Percentiles rank a stretch among this genome's conserved stretches.
Evolutionary conservation across 805 yeast species (phyloP).

Genomic region (Wickerhamiella shivajii): DNA sequence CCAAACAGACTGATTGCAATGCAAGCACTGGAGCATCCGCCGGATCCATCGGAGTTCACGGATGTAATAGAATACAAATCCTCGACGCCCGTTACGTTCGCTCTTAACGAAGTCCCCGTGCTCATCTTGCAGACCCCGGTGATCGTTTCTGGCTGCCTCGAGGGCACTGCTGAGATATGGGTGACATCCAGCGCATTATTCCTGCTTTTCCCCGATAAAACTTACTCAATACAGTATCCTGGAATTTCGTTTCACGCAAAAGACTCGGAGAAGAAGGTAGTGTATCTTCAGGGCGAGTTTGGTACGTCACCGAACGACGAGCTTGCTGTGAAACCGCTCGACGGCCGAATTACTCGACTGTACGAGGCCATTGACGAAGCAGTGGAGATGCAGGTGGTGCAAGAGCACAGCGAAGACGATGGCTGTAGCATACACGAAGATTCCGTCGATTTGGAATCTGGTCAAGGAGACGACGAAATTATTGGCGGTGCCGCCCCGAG

Average conservation of each 20-base stretch:
- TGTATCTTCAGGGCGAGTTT: constrained; percentile 17
- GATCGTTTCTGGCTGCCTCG: constrained; percentile 5
- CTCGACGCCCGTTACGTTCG: constrained; percentile 23
- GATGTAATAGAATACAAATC: constrained; percentile 21
- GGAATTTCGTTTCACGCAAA: constrained; percentile 20
- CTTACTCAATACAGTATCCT: no score
- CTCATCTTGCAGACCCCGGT: constrained; percentile 14
- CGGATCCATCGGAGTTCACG: constrained; percentile 17
- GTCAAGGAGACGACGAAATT: constrained; percentile 12
- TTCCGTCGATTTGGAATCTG: constrained; percentile 7
- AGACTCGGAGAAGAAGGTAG: constrained; percentile 8
- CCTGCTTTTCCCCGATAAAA: constrained; percentile 16
- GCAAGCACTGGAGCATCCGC: constrained; percentile 12
- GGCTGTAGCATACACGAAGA: constrained; percentile 3
- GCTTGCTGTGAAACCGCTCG: constrained; percentile 2
- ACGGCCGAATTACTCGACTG: constrained; percentile 1
- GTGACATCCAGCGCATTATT: constrained; percentile 19
- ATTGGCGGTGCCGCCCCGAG: neutral
- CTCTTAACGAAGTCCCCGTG: constrained; percentile 24
- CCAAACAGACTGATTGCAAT: no score
- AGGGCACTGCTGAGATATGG: constrained; percentile 12
- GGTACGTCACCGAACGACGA: no score
- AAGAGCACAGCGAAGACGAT: neutral
- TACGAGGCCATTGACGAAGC: constrained; percentile 6
- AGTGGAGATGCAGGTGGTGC: constrained; percentile 3